These are phyloP conservation scores for Pseudognaphalium luteoalbum DNA, from an alignment of 129 eudicot species.

Conservation along the genomic window DNA sequence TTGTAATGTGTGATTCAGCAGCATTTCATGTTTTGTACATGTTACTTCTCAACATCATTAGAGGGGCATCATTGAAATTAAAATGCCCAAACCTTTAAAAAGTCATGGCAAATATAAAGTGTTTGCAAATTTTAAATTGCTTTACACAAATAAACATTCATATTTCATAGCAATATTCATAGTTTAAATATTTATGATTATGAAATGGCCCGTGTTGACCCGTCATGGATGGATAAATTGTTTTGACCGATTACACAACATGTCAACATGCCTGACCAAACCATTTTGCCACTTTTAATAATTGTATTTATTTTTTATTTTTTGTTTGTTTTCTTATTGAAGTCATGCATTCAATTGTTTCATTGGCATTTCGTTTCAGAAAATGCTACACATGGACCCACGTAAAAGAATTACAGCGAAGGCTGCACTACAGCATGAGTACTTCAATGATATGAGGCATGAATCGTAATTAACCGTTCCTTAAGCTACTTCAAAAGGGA, in stretches of 20 bases:
- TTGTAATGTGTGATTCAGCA: not conserved
- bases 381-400: constrained; percentile 93
- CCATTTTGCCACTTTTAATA: not conserved
- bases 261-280: no score
- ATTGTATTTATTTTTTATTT: not conserved
- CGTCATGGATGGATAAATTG: not conserved
- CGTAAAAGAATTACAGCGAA: constrained; percentile 80
- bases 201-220: not conserved
- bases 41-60: not conserved
- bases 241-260: not conserved
- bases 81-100: not conserved
- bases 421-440: constrained; percentile 81
- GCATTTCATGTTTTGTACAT: not conserved
- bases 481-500: no score
- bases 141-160: no score
- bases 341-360: not conserved
- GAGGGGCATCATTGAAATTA: not conserved
- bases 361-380: constrained; percentile 40
- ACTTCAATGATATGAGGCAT: constrained; percentile 70
- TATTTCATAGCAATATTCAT: no score
- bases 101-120: no score
- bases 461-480: no score
- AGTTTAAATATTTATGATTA: not conserved
- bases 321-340: not conserved
- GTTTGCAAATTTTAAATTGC: no score